Evolutionary conservation across 306 rosid genomes (phyloP), one percentile per base, ranked within the genome.

Genomic region (Castanea sativa): DNA sequence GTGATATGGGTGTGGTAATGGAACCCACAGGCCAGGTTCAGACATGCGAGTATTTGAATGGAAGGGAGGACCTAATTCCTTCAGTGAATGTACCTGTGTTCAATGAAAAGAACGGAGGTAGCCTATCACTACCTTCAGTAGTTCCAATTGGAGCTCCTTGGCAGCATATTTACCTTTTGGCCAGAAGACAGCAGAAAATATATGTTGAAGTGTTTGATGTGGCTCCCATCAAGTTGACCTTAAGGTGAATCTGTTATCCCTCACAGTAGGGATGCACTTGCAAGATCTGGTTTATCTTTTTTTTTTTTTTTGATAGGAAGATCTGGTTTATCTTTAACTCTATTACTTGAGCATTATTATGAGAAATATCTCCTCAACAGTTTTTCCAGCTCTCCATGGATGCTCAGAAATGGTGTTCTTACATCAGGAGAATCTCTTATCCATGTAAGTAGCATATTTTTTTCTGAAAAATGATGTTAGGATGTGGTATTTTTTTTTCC

Each of bases 91-190:
- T 80, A 81, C 85, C 93, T 6, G 33, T 69, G 61, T 65, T 83
- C 52, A 71, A 65, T 86, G 88, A 82, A 82, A 76, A 80, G 43
- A 71, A 85, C 10, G 85, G 82, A 69, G 73, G 51, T 21, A 77
- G 72, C 78, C 78, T 71, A 29, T 82, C 89, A 41, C 82, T 91
- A 60, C 97, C 96, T 88, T 83, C 89, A 23, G 75, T 92, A 32
- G 86, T 91, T 87, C 97, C 98, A 52, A 92, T 95, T 79, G 99
- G 99, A 77, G 94, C 99, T 80, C 98, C 98, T 25, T 95, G 98
- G 99, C 99, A 95, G 86, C 87, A 92, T 81, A 93, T 95, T 73
- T 88, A 89, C 84, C 92, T 91, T 80, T 77, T 91, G 82, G 97
- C 99, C 35, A 89, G 97, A 91, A 90, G 89, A 73, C 97, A 92